Percentiles rank a stretch among this genome's conserved stretches.
Evolutionary conservation across 306 rosid genomes (phyloP).

Genomic region (Cucumis melo): DNA sequence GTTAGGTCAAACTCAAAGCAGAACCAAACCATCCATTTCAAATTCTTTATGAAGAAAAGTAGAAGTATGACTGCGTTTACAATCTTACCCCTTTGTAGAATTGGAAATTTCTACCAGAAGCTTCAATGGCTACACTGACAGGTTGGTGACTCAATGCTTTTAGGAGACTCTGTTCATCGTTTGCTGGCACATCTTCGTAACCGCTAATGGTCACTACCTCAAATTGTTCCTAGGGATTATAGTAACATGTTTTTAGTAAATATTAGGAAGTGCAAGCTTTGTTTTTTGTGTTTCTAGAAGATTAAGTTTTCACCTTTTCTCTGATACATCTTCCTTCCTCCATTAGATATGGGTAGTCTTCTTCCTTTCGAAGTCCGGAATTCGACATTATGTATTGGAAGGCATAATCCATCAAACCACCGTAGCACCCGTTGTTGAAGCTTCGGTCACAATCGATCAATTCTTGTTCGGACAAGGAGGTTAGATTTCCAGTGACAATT

Average conservation of each 20-base stretch:
- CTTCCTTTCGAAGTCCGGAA: slow-evolving; percentile 35
- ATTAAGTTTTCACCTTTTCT: slow-evolving; percentile 36
- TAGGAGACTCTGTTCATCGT: slow-evolving; percentile 61
- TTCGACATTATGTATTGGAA: slow-evolving; percentile 23
- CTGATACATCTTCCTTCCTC: slow-evolving; percentile 73
- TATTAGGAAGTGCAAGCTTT: background rate
- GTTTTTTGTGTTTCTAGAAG: background rate
- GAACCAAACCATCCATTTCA: background rate
- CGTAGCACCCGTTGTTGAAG: slow-evolving; percentile 35
- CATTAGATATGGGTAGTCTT: slow-evolving; percentile 49
- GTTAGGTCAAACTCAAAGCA: background rate
- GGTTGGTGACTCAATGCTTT: slow-evolving; percentile 92
- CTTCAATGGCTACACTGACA: slow-evolving; percentile 78
- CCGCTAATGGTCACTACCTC: slow-evolving; percentile 60
- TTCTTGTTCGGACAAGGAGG: slow-evolving; percentile 38
- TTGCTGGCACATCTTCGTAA: slow-evolving; percentile 70
- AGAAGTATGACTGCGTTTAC: background rate
- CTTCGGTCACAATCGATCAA: slow-evolving; percentile 31
- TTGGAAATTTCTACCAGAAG: slow-evolving; percentile 77
- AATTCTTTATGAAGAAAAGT: background rate
- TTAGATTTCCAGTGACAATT: slow-evolving; percentile 36
- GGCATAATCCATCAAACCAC: slow-evolving; percentile 35
- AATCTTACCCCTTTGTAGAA: slow-evolving; percentile 70
- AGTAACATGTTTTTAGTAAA: background rate
- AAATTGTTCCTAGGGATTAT: slow-evolving; percentile 32